A percentile compares a stretch with the other conserved stretches of the same genome.
Conservation (phyloP, 345 rosid species). For the Salix suchowensis region DNA sequence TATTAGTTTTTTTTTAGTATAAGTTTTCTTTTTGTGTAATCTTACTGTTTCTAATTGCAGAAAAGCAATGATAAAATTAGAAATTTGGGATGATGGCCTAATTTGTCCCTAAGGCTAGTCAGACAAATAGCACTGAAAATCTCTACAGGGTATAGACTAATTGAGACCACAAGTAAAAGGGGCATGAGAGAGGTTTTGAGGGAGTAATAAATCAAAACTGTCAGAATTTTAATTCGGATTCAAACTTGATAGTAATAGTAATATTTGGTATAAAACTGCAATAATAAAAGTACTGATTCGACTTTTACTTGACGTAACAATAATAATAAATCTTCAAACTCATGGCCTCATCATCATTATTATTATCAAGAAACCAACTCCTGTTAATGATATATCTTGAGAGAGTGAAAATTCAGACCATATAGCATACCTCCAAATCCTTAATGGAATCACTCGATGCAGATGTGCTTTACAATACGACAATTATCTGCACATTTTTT, state of each 20-base stretch:
- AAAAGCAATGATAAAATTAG: neutral
- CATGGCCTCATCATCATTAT: neutral
- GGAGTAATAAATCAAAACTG: neutral
- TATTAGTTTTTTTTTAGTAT: too few relatives aligned
- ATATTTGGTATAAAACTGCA: neutral
- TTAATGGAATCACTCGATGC: neutral
- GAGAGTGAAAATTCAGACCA: neutral
- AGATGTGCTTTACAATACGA: neutral
- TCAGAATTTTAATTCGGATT: neutral
- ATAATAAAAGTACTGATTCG: neutral
- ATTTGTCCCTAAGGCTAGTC: neutral
- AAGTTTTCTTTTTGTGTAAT: neutral
- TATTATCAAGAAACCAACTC: too few relatives aligned
- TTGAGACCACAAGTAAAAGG: neutral
- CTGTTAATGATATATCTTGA: neutral
- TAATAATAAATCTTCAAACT: too few relatives aligned
- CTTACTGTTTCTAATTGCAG: neutral
- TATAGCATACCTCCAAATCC: neutral
- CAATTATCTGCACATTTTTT: neutral
- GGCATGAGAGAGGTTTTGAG: neutral
- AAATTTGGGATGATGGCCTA: neutral
- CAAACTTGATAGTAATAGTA: neutral
- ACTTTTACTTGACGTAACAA: neutral
- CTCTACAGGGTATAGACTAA: too few relatives aligned
- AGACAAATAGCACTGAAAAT: too few relatives aligned